A percentile compares a stretch with the other conserved stretches of the same genome.
These are phyloP conservation scores for Paraphaeosphaeria sporulosa DNA, from an alignment of 2,329 filamentous ascomycete genomes.

Conservation along the genomic window DNA sequence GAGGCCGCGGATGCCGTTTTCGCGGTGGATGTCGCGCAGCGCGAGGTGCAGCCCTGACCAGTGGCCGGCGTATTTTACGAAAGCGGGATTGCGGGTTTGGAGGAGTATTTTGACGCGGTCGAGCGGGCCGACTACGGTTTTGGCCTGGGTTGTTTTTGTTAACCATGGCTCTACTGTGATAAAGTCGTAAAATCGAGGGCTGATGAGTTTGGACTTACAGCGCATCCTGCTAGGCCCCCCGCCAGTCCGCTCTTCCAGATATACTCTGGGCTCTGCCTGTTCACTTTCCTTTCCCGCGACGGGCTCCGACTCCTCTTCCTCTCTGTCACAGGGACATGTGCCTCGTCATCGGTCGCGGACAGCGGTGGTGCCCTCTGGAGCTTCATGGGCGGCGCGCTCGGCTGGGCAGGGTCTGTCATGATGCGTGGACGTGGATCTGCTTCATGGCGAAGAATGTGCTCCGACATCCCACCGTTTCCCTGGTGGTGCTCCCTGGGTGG, in stretches of 20 bases:
- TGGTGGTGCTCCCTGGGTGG: slow-evolving; percentile 21
- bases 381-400: slow-evolving; percentile 25
- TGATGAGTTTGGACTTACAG: slow-evolving; percentile 63
- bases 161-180: slow-evolving; percentile 9
- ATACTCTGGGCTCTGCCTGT: slow-evolving; percentile 83
- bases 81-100: slow-evolving; percentile 92
- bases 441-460: slow-evolving; percentile 48
- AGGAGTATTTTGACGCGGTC: slow-evolving; percentile 99
- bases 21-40: slow-evolving; percentile 80
- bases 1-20: slow-evolving; percentile 77
- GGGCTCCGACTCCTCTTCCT: slow-evolving; percentile 13
- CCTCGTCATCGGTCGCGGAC: slow-evolving; percentile 62
- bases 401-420: slow-evolving; percentile 45
- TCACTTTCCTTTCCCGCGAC: slow-evolving; percentile 54
- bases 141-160: slow-evolving; percentile 67
- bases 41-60: slow-evolving; percentile 86
- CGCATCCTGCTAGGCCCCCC: slow-evolving; percentile 89
- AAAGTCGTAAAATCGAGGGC: too few species aligned
- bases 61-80: slow-evolving; percentile 88
- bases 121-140: slow-evolving; percentile 93
- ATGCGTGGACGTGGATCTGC: slow-evolving; percentile 43
- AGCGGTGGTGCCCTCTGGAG: slow-evolving; percentile 48
- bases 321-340: slow-evolving; percentile 51
- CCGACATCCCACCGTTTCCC: slow-evolving; percentile 45
- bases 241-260: slow-evolving; percentile 83